Evolutionary conservation across 2,329 filamentous ascomycete species (phyloP).

Genomic region (Tolypocladium pustulatum): DNA sequence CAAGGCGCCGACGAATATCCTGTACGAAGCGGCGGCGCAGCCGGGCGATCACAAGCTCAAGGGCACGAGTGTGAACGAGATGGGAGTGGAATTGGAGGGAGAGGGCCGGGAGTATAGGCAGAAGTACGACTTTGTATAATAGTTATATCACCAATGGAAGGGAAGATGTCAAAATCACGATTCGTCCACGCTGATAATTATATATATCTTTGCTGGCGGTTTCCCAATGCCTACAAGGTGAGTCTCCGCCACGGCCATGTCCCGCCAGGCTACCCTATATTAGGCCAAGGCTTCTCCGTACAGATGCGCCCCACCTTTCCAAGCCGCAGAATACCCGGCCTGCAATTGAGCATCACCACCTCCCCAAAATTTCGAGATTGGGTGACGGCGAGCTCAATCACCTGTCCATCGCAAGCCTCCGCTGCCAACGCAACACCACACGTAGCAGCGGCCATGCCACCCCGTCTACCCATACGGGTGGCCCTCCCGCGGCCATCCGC

Average conservation of each 20-base stretch:
- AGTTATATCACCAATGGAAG: not conserved
- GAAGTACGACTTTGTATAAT: not conserved
- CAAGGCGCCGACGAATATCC: constrained; percentile 59
- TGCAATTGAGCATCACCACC: not conserved
- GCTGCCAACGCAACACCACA: constrained; percentile 4
- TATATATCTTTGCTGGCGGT: not conserved
- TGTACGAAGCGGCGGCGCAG: constrained; percentile 92
- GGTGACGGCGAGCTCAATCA: not conserved
- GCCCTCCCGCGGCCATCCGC: constrained; percentile 28
- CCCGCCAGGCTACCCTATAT: constrained; percentile 1
- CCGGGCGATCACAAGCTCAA: constrained; percentile 72
- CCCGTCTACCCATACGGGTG: constrained; percentile 32
- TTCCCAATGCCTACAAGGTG: not conserved
- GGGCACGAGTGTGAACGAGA: constrained; percentile 41
- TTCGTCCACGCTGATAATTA: not conserved
- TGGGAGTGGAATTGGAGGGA: constrained; percentile 42
- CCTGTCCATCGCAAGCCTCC: constrained; percentile 2
- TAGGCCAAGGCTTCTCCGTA: too few species aligned
- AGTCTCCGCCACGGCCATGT: not conserved
- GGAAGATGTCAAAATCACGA: not conserved
- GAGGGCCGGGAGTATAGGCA: constrained; percentile 18
- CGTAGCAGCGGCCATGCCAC: constrained; percentile 27
- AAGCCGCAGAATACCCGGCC: constrained; percentile 7
- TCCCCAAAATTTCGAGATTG: constrained; percentile 8
- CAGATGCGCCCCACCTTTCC: not conserved